Evolutionary conservation across 192 early-diverging fungal species (phyloP), one percentile per base, ranked within the genome.

Genomic region (Rhizophagus clarus): DNA sequence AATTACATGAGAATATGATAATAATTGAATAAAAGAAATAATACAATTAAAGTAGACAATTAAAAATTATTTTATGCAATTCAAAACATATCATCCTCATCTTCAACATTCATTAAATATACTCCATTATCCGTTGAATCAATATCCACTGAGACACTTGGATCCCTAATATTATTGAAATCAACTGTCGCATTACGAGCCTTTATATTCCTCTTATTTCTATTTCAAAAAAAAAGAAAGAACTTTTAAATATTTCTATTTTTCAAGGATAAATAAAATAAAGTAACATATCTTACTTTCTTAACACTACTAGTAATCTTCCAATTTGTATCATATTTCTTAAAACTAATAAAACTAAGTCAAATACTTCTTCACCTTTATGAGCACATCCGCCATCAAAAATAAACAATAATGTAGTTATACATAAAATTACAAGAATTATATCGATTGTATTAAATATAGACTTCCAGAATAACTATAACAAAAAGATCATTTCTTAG

Each of bases 361-460:
- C 93, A 45, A 95, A 78, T 31, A 94, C 83, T 68, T 92, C 91
- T 80, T 95, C 94, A 4, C 85, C 85, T 69, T 87, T 88, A 32
- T 91, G 88, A 12, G 92, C 91, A 79, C 93, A 95, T 5, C 92
- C 93, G 42, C 83, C 79, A 20, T 90, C 85, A 15, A 83, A 29
- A 28, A 95, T 83, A 10, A 95, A 81, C 9, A 93, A 84, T 32
- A 95, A 74, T 1, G 93, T 94, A 29, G 92, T 86, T 9, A 86
- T 84, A 81, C 94, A 95, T 37, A 95, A 84, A 2, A 88, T 29
- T 0, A 94, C 93, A 9, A 95, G 81, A 8, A 93, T 67, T 31
- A 92, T 89, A 74, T 95, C 94, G 61, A 93, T 85, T 71, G 91
- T 85, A 82, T 95, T 95, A 87, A 90, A 93, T 77, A 89, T 85